phyloP scores from a whole-genome alignment of 2,329 filamentous ascomycete genomes.

The Exophiala sideris region DNA sequence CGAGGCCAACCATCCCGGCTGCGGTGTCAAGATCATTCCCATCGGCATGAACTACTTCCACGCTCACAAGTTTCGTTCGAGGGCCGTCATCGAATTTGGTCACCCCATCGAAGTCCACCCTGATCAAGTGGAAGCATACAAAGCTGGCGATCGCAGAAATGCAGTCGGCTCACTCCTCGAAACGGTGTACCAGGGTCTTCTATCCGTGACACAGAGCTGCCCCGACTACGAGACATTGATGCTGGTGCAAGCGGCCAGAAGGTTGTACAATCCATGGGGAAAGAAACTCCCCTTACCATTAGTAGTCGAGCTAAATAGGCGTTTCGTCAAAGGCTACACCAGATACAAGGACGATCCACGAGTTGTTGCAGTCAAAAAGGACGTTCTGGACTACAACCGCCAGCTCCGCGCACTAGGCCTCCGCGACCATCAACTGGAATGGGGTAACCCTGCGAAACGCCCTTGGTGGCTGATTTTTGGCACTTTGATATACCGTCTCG shows the following conservation, averaged over 20 bases:
- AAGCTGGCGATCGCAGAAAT: constrained; percentile 75
- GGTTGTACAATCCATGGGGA: constrained; percentile 89
- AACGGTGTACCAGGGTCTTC: constrained; percentile 78
- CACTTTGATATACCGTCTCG: constrained; percentile 73
- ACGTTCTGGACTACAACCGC: constrained; percentile 81
- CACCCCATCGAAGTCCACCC: constrained; percentile 78
- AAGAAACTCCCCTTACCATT: constrained; percentile 90
- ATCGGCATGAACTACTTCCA: constrained; percentile 99
- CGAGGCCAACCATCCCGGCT: constrained; percentile 78
- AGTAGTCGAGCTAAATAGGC: constrained; percentile 89
- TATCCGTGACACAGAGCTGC: constrained; percentile 84
- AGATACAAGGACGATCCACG: constrained; percentile 88
- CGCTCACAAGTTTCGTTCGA: constrained; percentile 94
- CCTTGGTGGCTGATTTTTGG: constrained; percentile 71
- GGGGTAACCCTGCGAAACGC: constrained; percentile 64
- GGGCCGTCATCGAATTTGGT: constrained; percentile 94
- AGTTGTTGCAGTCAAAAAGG: constrained; percentile 69
- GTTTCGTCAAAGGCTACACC: constrained; percentile 85
- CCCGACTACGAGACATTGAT: constrained; percentile 96
- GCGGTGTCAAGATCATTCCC: constrained; percentile 88
- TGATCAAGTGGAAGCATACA: constrained; percentile 82
- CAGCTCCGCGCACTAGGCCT: constrained; percentile 81
- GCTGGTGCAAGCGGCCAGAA: constrained; percentile 87
- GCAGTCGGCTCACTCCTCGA: constrained; percentile 83
- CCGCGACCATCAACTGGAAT: constrained; percentile 90